Evolutionary conservation across 768 basidiomycete genomes (phyloP).

Genomic region (Daedalea quercina): DNA sequence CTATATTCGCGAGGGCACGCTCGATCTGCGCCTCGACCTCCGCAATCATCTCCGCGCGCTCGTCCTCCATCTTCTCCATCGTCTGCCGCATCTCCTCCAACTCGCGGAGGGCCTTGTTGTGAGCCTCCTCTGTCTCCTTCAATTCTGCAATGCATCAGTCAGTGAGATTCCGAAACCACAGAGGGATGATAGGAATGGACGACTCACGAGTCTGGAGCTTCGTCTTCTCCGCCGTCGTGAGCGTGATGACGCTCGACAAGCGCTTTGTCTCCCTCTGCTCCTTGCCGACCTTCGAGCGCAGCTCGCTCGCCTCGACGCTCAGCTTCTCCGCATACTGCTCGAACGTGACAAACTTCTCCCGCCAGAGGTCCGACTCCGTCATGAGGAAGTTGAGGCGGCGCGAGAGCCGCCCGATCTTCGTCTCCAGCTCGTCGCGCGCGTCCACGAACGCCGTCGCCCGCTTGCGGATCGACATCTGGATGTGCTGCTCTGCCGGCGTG

Average conservation of each 20-base stretch:
- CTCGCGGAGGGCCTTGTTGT: slow-evolving; percentile 75
- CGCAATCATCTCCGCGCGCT: slow-evolving; percentile 86
- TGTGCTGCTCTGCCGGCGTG: slow-evolving; percentile 74
- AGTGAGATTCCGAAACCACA: not conserved
- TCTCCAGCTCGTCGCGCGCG: slow-evolving; percentile 88
- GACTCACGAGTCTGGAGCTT: slow-evolving; percentile 73
- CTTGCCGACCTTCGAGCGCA: slow-evolving; percentile 83
- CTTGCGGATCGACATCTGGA: slow-evolving; percentile 85
- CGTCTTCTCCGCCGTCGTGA: slow-evolving; percentile 73
- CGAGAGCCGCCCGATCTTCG: slow-evolving; percentile 84
- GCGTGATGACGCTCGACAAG: slow-evolving; percentile 68
- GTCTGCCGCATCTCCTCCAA: slow-evolving; percentile 75
- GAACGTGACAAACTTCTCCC: slow-evolving; percentile 90
- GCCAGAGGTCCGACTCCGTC: slow-evolving; percentile 87
- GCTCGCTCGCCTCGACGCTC: slow-evolving; percentile 77
- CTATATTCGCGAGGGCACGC: slow-evolving; percentile 79
- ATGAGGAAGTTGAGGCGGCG: slow-evolving; percentile 86
- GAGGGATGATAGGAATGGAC: not conserved
- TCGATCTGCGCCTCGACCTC: slow-evolving; percentile 92
- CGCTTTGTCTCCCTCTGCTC: slow-evolving; percentile 87
- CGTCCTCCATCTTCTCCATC: slow-evolving; percentile 85
- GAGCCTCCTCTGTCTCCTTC: slow-evolving; percentile 73
- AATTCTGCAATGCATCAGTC: slow-evolving; percentile 45
- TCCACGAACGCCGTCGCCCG: slow-evolving; percentile 94
- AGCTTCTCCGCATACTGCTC: slow-evolving; percentile 92